Base-by-base conservation (phyloP, 495 filamentous ascomycete species). In the Thermothielavioides terrestris region DNA sequence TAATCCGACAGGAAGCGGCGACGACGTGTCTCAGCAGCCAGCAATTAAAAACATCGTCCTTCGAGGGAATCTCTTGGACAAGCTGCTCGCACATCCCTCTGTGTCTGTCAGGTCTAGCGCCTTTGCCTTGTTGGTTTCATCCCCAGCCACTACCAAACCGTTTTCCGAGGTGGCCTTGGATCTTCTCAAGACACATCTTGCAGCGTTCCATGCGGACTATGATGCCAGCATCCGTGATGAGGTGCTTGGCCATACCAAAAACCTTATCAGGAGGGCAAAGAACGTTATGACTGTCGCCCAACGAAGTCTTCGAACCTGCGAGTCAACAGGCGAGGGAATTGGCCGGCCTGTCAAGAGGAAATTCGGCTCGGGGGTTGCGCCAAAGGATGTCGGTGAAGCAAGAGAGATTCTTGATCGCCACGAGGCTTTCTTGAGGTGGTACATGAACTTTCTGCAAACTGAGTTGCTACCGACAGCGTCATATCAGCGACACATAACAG, bases 401-500 rank as follows among this genome's bases (percentile, higher is more conserved):
- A 50, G 42, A 31, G 50, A 49, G 4, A 42, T 66, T 25, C 52
- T 67, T 18, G 53, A 48, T 2, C 69, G 73, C 22, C 82, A 84
- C 23, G 67, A 72, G 21, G 58, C 57, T 0, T 95, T 91, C 57
- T 41, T 92, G 12, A 52, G 54, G 5, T 86, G 81, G 76, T 95
- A 90, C 60, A 40, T 85, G 4, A 46, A 68, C 0, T 90, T 92
- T 52, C 61, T 98, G n/a, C 68, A 75, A 32, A 62, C 65, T 11
- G 88, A 95, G 56, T 67, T 98, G 22, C 67, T 78, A 28, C 80
- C 89, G 1, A 86, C 82, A 0, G 76, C 85, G 14, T 86, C 87
- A 15, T 97, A 96, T 55, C 87, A 91, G 54, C 81, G 88, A 10
- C 89, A 91, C 53, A 84, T 88, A n/a, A 85, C 79, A 1, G 80